Evolutionary conservation across 805 yeast genomes (phyloP).

Genomic region (Debaryomyces maramus): DNA sequence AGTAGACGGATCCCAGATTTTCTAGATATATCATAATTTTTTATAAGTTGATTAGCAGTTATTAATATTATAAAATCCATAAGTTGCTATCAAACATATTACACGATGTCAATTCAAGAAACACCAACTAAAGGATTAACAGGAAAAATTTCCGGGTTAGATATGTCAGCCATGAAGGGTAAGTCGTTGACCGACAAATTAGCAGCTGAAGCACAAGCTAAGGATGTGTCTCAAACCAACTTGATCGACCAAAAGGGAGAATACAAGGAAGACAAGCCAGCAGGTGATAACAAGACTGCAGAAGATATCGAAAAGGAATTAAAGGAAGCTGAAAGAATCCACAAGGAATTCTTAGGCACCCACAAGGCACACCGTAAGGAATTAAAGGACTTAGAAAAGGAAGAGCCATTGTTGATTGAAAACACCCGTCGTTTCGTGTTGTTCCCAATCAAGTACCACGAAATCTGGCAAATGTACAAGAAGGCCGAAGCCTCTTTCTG

Average conservation of each 20-base stretch:
- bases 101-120: conserved; percentile 53
- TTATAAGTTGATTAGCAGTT: background rate
- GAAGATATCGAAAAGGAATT: conserved; percentile 24
- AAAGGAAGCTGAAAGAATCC: conserved; percentile 37
- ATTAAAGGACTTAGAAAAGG: conserved; percentile 73
- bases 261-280: conserved; percentile 20
- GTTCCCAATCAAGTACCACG: conserved; percentile 95
- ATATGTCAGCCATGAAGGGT: conserved; percentile 32
- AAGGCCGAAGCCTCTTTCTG: conserved; percentile 99
- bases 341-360: conserved; percentile 54
- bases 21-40: background rate
- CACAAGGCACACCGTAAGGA: conserved; percentile 73
- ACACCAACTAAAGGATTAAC: conserved; percentile 56
- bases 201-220: conserved; percentile 42
- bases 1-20: background rate
- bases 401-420: conserved; percentile 85
- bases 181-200: conserved; percentile 42
- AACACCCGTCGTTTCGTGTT: conserved; percentile 87
- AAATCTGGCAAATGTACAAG: conserved; percentile 98
- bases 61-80: background rate
- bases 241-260: conserved; percentile 11
- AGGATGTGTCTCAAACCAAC: conserved; percentile 29
- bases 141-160: conserved; percentile 43
- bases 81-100: background rate
- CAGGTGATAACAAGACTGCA: conserved; percentile 19